A percentile compares a stretch with the other conserved stretches of the same genome.
Evolutionary conservation across 108 stramenopile genomes (phyloP).

Genomic region (Cyclostephanos invisitatus): DNA sequence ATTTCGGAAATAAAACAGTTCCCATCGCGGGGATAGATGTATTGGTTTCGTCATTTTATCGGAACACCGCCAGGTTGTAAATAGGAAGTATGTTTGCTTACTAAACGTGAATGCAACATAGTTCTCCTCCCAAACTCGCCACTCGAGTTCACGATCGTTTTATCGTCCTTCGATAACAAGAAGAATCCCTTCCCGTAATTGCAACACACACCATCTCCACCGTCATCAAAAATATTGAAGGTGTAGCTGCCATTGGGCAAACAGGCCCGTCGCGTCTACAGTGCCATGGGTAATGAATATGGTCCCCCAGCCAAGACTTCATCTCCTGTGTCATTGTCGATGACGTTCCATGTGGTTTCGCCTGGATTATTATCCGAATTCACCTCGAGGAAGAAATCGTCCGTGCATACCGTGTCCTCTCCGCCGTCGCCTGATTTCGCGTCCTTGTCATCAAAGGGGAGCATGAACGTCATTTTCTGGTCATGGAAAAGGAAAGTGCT

Average conservation of each 20-base stretch:
- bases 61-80: too few relatives aligned
- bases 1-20: too few relatives aligned
- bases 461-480: slow-evolving; percentile 38
- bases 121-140: slow-evolving; percentile 7
- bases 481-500: slow-evolving; percentile 46
- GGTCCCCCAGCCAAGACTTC: slow-evolving; percentile 35
- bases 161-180: slow-evolving; percentile 34
- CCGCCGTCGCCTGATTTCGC: background rate
- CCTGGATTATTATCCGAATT: slow-evolving; percentile 41
- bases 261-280: too few relatives aligned
- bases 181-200: slow-evolving; percentile 36
- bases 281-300: slow-evolving; percentile 27
- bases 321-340: slow-evolving; percentile 29
- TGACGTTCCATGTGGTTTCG: slow-evolving; percentile 32
- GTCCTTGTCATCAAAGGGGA: slow-evolving; percentile 25
- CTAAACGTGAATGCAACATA: too few relatives aligned
- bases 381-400: slow-evolving; percentile 38
- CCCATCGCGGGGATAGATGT: too few relatives aligned
- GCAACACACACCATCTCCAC: slow-evolving; percentile 36
- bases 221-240: slow-evolving; percentile 24
- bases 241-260: slow-evolving; percentile 39
- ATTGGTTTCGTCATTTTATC: too few relatives aligned
- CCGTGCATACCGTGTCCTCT: slow-evolving; percentile 25
- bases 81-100: too few relatives aligned
- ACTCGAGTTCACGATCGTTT: slow-evolving; percentile 32